Evolutionary conservation across 495 filamentous ascomycete genomes (phyloP), one percentile per base, ranked within the genome.

Genomic region (Darksidea phi): DNA sequence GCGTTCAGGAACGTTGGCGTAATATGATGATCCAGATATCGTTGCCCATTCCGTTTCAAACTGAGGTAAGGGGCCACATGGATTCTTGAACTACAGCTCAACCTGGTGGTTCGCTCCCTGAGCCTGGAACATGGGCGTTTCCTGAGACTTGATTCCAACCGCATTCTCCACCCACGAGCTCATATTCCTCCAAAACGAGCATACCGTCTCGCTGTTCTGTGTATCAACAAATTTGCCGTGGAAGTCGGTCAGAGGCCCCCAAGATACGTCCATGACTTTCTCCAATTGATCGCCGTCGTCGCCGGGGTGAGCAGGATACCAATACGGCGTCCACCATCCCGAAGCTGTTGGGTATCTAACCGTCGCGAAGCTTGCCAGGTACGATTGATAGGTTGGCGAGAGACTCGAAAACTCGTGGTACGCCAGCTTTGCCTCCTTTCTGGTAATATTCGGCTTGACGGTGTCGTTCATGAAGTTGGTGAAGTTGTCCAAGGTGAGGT

Each of bases 311-410:
- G 36, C 36, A 38, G 36, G 36, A 38, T 38, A 38, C 36, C 36
- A 38, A 38, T 38, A 38, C 36, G 36, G 36, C 36, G 36, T 38
- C 36, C 8, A 7, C 36, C 36, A 38, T 38, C 36, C 36, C 36
- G 36, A 38, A 38, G 36, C 36, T 38, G 36, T 48, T 24, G 45
- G 45, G 45, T 48, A 17, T 18, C 45, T 24, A 24, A 18, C n/a
- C 45, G 21, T 24, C n/a, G 45, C 45, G 45, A 18, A 48, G 45
- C n/a, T 18, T 48, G 45, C 45, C 11, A 48, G 45, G 45, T 48
- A 48, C n/a, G n/a, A 18, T 24, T 48, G 45, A 48, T 48, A 48
- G 21, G n/a, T 18, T 24, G 45, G 7, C n/a, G n/a, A 24, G 45
- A 48, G 21, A 17, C 21, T 48, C 45, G 45, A 48, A 24, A 48